Evolutionary conservation across 108 stramenopile genomes (phyloP).

Genomic region (Cyclostephanos tholiformis): DNA sequence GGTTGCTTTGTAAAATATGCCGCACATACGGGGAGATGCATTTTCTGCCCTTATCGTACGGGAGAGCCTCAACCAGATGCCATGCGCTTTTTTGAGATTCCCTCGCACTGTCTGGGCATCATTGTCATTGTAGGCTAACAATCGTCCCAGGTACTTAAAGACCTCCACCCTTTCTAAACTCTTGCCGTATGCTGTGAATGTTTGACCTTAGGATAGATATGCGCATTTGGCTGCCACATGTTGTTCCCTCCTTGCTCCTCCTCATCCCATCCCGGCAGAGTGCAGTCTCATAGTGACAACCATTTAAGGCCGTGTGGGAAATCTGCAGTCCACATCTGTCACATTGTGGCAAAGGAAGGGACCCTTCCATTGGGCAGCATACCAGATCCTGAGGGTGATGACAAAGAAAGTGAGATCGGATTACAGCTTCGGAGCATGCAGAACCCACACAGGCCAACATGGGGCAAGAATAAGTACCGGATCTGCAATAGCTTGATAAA

Average conservation of each 20-base stretch:
- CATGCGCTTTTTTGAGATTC: slow-evolving; percentile 14
- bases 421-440: too few species aligned
- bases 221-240: not conserved
- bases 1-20: slow-evolving; percentile 27
- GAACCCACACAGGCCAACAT: too few species aligned
- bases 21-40: slow-evolving; percentile 13
- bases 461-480: too few species aligned
- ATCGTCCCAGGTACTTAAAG: slow-evolving; percentile 34
- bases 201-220: not conserved
- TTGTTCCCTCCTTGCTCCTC: not conserved
- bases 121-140: slow-evolving; percentile 17
- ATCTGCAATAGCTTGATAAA: too few species aligned
- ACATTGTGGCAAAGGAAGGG: too few species aligned
- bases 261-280: not conserved
- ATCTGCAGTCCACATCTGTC: too few species aligned
- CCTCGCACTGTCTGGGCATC: too few species aligned
- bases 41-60: slow-evolving; percentile 13
- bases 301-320: too few species aligned
- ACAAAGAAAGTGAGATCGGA: too few species aligned
- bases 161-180: slow-evolving; percentile 23
- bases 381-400: not conserved
- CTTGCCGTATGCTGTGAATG: not conserved
- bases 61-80: slow-evolving; percentile 14
- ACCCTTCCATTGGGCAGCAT: too few species aligned
- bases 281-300: not conserved